Evolutionary conservation across 106 monocot genomes (phyloP).

Genomic region (Dendrobium nobile): DNA sequence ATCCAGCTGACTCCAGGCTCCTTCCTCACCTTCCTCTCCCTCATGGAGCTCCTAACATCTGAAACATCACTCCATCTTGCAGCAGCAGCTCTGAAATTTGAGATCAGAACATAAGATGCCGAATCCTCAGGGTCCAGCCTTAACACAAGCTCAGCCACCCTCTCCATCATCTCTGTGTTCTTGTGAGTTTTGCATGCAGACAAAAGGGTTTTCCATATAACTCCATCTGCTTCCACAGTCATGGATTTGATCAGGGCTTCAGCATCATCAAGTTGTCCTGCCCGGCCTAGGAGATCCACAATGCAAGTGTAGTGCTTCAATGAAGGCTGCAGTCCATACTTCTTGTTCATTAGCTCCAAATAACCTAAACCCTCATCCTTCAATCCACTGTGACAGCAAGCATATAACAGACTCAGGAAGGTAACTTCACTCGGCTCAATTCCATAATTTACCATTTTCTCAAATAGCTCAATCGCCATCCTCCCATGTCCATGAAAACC

Average conservation of each 20-base stretch:
- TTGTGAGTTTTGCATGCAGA: slow-evolving; percentile 56
- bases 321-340: slow-evolving; percentile 31
- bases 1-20: slow-evolving; percentile 74
- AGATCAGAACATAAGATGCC: slow-evolving; percentile 59
- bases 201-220: slow-evolving; percentile 80
- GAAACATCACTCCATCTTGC: slow-evolving; percentile 53
- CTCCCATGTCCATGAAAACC: slow-evolving; percentile 71
- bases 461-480: slow-evolving; percentile 47
- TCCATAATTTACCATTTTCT: slow-evolving; percentile 39
- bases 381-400: slow-evolving; percentile 69
- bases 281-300: slow-evolving; percentile 68
- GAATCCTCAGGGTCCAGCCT: slow-evolving; percentile 58
- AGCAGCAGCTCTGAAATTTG: slow-evolving; percentile 45
- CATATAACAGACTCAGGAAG: slow-evolving; percentile 65
- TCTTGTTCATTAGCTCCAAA: slow-evolving; percentile 44
- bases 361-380: slow-evolving; percentile 46
- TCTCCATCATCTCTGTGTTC: slow-evolving; percentile 50
- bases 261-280: slow-evolving; percentile 50
- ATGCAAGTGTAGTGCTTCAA: slow-evolving; percentile 80
- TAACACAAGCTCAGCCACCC: slow-evolving; percentile 45
- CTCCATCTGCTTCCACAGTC: slow-evolving; percentile 41
- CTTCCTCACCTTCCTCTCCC: slow-evolving; percentile 52
- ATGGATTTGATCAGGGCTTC: slow-evolving; percentile 56
- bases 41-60: slow-evolving; percentile 49
- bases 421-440: slow-evolving; percentile 62